Evolutionary conservation across 441 rosid genomes (phyloP).

Genomic region (Metrosideros polymorpha): DNA sequence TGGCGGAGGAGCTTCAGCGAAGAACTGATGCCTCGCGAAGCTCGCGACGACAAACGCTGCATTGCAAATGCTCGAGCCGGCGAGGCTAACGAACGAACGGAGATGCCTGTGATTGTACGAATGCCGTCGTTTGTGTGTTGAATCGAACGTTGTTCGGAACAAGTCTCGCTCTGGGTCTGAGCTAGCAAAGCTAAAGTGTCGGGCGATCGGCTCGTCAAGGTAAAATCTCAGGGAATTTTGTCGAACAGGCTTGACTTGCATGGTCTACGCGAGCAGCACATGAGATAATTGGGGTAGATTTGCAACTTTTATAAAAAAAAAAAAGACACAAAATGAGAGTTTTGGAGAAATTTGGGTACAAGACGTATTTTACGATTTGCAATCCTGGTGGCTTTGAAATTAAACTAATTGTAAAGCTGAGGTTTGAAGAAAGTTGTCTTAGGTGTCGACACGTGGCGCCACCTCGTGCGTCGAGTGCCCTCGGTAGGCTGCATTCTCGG

Average conservation of each 20-base stretch:
- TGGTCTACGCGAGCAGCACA: not conserved
- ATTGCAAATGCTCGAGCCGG: constrained; percentile 2
- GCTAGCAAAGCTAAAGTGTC: not conserved
- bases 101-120: not conserved
- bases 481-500: accelerated
- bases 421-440: not conserved
- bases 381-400: not conserved
- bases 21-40: not conserved
- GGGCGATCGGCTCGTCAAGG: not conserved
- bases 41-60: constrained; percentile 24
- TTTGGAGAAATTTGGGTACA: not conserved
- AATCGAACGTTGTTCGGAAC: not conserved
- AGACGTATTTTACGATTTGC: not conserved
- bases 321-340: not conserved
- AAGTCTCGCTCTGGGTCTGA: not conserved
- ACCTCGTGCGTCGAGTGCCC: accelerated
- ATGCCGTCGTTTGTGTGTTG: not conserved
- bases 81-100: not conserved
- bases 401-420: not conserved
- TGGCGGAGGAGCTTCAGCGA: constrained; percentile 3
- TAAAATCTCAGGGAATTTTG: not conserved
- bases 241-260: not conserved
- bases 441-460: not conserved
- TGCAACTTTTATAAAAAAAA: not conserved
- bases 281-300: not conserved